These are phyloP conservation scores for Trichosporon sp. DNA, from an alignment of 1,284 basidiomycete species.

Conservation along the genomic window DNA sequence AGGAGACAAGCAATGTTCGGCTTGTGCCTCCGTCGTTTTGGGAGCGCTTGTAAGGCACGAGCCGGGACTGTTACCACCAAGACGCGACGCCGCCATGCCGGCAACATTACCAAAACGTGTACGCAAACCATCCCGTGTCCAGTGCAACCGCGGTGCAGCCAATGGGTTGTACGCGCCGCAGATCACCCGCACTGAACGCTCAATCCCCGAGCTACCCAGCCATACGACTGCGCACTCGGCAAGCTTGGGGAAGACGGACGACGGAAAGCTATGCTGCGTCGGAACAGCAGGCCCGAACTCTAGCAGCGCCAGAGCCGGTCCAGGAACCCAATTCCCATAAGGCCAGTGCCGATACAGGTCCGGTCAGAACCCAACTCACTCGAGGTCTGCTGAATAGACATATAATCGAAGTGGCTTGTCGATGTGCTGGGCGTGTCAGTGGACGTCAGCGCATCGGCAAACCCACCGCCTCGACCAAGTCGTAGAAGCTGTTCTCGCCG, in stretches of 20 bases:
- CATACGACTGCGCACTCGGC: not conserved
- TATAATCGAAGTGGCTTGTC: conserved; percentile 58
- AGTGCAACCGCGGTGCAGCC: not conserved
- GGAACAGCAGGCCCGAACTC: not conserved
- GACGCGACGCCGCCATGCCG: not conserved
- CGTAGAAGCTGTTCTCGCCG: conserved; percentile 95
- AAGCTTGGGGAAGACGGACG: not conserved
- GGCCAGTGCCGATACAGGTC: conserved; percentile 21
- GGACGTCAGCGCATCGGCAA: not conserved
- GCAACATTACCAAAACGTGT: not conserved
- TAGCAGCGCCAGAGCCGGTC: not conserved
- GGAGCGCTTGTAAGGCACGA: not conserved
- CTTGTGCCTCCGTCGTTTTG: not conserved
- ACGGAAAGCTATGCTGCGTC: not conserved
- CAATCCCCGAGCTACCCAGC: not conserved
- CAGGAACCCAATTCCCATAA: not conserved
- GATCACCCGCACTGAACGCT: not conserved
- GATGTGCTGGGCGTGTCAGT: conserved; percentile 61
- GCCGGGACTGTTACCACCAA: not conserved
- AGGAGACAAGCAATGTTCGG: not conserved
- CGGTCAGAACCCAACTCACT: conserved; percentile 58
- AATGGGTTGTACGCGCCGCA: not conserved
- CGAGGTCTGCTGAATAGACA: conserved; percentile 20
- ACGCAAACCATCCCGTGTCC: not conserved
- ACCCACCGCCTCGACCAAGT: conserved; percentile 79